Evolutionary conservation across 257 asterid genomes (phyloP).

Genomic region (Linderniella brevidens): DNA sequence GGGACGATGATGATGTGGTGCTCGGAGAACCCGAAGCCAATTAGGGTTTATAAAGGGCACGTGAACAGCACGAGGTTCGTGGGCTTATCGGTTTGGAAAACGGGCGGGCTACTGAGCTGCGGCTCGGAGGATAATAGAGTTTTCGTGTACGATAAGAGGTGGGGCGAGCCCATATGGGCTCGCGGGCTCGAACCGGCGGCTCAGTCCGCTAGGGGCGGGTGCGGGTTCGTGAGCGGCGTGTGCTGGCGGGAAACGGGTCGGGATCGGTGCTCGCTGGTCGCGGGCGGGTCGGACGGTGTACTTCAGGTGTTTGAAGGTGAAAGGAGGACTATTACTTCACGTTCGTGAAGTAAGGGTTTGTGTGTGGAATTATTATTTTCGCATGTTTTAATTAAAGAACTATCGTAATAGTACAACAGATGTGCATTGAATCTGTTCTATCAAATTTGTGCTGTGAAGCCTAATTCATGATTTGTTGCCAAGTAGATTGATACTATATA

Average conservation of each 20-base stretch:
- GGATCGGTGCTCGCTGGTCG: slow-evolving; percentile 59
- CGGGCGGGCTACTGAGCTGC: slow-evolving; percentile 61
- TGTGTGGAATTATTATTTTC: too few species aligned
- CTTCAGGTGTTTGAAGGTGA: slow-evolving; percentile 47
- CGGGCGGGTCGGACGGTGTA: slow-evolving; percentile 76
- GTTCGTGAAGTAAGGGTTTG: too few species aligned
- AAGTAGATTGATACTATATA: too few species aligned
- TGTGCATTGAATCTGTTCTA: too few species aligned
- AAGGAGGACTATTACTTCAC: too few species aligned
- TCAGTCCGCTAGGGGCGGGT: slow-evolving; percentile 3
- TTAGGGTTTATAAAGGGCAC: slow-evolving; percentile 57
- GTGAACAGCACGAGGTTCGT: slow-evolving; percentile 55
- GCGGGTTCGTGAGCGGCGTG: slow-evolving; percentile 55
- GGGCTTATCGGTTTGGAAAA: slow-evolving; percentile 66
- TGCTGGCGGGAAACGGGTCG: slow-evolving; percentile 69
- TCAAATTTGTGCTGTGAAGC: too few species aligned
- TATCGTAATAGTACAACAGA: too few species aligned
- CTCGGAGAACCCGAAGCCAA: slow-evolving; percentile 16
- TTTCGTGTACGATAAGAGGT: slow-evolving; percentile 67
- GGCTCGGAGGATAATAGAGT: slow-evolving; percentile 72
- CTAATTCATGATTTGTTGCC: too few species aligned
- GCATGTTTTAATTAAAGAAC: too few species aligned
- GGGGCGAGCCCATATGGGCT: slow-evolving; percentile 80
- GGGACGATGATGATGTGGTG: slow-evolving; percentile 71
- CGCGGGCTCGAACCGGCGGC: slow-evolving; percentile 21